Evolutionary conservation across 192 early-diverging fungal species (phyloP).

Genomic region (Chytriomyces sp.): DNA sequence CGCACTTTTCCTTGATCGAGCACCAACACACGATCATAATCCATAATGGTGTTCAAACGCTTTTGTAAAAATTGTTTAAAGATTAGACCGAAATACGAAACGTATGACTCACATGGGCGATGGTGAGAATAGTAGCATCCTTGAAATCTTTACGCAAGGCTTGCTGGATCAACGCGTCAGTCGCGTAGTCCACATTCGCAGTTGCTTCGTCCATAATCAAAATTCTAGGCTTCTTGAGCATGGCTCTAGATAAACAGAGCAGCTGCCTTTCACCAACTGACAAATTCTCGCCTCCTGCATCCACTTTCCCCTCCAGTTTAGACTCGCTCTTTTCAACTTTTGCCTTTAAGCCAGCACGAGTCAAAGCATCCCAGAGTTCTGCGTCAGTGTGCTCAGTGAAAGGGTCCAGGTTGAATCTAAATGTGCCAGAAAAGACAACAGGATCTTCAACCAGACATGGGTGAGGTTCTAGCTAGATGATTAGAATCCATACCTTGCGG

Average conservation of each 20-base stretch:
- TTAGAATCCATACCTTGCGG: constrained; percentile 59
- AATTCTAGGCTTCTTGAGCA: constrained; percentile 51
- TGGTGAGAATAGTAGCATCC: constrained; percentile 54
- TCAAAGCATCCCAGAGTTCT: constrained; percentile 70
- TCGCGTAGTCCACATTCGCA: constrained; percentile 73
- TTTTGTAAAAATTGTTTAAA: constrained; percentile 32
- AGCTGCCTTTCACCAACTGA: constrained; percentile 75
- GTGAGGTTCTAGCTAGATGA: constrained; percentile 50
- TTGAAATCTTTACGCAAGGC: constrained; percentile 68
- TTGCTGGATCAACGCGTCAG: constrained; percentile 75
- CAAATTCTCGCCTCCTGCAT: constrained; percentile 86
- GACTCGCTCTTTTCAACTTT: constrained; percentile 52
- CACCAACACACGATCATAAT: constrained; percentile 56
- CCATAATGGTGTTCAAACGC: constrained; percentile 46
- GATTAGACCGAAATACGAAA: constrained; percentile 19
- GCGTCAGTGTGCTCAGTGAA: constrained; percentile 62
- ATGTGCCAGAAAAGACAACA: constrained; percentile 58
- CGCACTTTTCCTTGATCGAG: constrained; percentile 46
- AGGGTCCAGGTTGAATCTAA: constrained; percentile 73
- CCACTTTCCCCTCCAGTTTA: constrained; percentile 67
- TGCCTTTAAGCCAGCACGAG: constrained; percentile 64
- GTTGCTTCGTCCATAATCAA: constrained; percentile 63
- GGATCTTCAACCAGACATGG: constrained; percentile 79
- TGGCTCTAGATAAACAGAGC: constrained; percentile 57
- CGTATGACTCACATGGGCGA: constrained; percentile 40